Base-by-base conservation (phyloP, 148 eudicot species). In the Cornus controversa region DNA sequence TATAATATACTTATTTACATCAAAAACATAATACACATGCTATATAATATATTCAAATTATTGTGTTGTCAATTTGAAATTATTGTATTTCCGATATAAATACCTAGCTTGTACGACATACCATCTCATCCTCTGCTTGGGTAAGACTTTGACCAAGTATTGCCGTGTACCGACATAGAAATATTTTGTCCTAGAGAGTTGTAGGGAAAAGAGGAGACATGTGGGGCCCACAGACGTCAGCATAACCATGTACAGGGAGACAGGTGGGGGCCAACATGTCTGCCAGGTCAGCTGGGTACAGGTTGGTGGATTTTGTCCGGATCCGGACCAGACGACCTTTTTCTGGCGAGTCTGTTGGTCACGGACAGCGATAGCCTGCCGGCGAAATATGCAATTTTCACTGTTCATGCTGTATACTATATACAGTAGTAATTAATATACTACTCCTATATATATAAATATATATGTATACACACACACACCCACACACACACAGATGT, bases 281-380 rank as follows among this genome's bases (percentile, higher is more conserved):
- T 14, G 36, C 73, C 79, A 77, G 24, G 67, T 77, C 67, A 77
- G 22, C 67, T 2, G 45, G 24, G 67, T 69, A 66, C 58, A 31
- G 57, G 57, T 77, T 31, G 67, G 73, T 26, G 50, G 53, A 3
- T 53, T 68, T 68, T 76, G 66, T 68, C 13, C 18, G 57, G 57
- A 16, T 7, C 54, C 13, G 58, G 65, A 69, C 67, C 79, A 47
- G 73, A 69, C 28, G 54, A 66, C 74, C 57, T 67, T 34, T 57
- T 69, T 67, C 72, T 67, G 66, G 71, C 34, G 54, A 45, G 45
- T 50, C 28, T 67, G 72, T 67, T 76, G 65, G 70, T 67, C 72
- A 67, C 50, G n/a, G 79, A 67, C 40, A 67, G 40, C 72, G 72
- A 67, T 45, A 3, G 23, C 26, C 66, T 50, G 66, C 72, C 78